Percentiles rank a stretch among this genome's conserved stretches.
These are phyloP conservation scores for Penicillium ucsense DNA, from an alignment of 495 filamentous ascomycete species.

Conservation along the genomic window DNA sequence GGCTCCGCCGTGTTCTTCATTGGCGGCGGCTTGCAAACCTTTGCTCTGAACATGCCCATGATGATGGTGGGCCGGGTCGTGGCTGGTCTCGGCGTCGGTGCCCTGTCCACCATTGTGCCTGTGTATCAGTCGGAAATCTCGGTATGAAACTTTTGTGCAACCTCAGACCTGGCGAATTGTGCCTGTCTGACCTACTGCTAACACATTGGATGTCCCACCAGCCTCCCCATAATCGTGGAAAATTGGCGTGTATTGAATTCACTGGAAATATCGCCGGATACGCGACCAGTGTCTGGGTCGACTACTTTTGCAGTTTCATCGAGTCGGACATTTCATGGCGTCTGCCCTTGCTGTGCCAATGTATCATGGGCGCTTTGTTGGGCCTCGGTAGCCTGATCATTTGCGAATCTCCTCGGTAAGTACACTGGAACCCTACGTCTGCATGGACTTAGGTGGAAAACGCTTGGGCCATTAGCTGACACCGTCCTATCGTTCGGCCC, in stretches of 20 bases:
- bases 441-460: background rate
- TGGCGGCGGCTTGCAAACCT: constrained; percentile 77
- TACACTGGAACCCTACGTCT: background rate
- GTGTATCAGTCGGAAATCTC: constrained; percentile 95
- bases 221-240: constrained; percentile 89
- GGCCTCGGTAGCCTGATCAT: constrained; percentile 82
- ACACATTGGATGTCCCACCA: constrained; percentile 16
- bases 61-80: constrained; percentile 88
- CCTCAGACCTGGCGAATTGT: background rate
- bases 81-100: constrained; percentile 89
- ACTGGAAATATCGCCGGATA: constrained; percentile 95
- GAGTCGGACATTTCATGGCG: constrained; percentile 81
- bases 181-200: constrained; percentile 1
- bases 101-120: constrained; percentile 91
- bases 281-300: constrained; percentile 93
- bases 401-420: constrained; percentile 88
- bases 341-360: constrained; percentile 83
- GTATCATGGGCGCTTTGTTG: constrained; percentile 80
- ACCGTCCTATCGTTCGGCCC: background rate
- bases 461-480: too few relatives aligned
- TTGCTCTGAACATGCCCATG: constrained; percentile 73
- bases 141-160: constrained; percentile 13
- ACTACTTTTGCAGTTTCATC: constrained; percentile 94
- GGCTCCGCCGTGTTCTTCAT: constrained; percentile 88
- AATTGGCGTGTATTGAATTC: constrained; percentile 95